These are phyloP conservation scores for Stephanodiscus triporus DNA, from an alignment of 108 stramenopile species.

Conservation along the genomic window DNA sequence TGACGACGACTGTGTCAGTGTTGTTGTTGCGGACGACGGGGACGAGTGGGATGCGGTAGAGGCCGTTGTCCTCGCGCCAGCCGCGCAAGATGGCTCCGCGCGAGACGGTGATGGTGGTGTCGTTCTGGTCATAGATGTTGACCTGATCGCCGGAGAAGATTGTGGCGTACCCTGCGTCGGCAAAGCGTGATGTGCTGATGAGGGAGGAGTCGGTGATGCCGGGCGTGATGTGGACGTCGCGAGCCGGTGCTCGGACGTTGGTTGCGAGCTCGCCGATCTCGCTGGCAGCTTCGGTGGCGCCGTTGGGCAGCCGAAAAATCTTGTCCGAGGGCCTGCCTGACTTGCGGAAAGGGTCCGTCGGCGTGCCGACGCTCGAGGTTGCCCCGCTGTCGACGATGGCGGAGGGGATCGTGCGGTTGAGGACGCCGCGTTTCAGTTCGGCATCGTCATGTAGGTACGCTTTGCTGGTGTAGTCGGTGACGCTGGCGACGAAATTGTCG, in stretches of 20 bases:
- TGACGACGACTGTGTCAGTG: background rate
- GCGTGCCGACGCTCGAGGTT: background rate
- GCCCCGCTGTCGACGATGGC: background rate
- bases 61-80: too few species aligned
- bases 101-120: background rate
- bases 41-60: constrained; percentile 1
- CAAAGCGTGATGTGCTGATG: background rate
- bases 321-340: background rate
- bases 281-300: background rate
- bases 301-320: background rate
- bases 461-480: too few species aligned
- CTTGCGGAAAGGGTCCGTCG: background rate
- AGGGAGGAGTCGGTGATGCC: constrained; percentile 6
- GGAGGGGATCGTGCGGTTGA: background rate
- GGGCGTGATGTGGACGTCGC: too few species aligned
- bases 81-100: background rate
- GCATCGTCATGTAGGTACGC: background rate
- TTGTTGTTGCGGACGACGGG: background rate
- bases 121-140: too few species aligned
- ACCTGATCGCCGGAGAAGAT: background rate
- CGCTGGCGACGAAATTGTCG: too few species aligned
- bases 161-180: constrained; percentile 12
- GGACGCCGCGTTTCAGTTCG: background rate
- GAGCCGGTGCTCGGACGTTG: too few species aligned
- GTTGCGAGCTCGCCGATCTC: background rate